These are phyloP conservation scores for Styphnolobium japonicum DNA, from an alignment of 306 rosid species.

Conservation along the genomic window DNA sequence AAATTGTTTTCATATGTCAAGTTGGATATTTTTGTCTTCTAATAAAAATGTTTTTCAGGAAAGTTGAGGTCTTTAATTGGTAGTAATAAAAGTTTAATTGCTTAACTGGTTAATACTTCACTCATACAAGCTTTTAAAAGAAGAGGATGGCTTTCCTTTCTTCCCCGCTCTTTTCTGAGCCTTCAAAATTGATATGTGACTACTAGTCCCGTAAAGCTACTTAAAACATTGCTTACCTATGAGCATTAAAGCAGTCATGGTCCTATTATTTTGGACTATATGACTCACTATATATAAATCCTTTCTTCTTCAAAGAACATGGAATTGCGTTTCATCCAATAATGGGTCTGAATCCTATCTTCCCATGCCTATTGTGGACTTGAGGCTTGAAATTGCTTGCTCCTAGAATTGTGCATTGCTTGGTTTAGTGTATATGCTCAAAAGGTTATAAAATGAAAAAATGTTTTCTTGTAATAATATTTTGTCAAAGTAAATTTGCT, in stretches of 20 bases:
- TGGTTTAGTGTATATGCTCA: background rate
- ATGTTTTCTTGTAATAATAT: background rate
- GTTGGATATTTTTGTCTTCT: no score
- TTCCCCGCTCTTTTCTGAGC: background rate
- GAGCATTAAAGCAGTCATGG: background rate
- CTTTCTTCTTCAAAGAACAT: background rate
- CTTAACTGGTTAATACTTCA: no score
- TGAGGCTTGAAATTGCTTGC: conserved; percentile 19
- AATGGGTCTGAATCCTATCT: background rate
- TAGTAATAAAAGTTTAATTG: no score
- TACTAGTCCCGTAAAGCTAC: no score
- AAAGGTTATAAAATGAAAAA: conserved; percentile 8
- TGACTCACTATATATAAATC: background rate
- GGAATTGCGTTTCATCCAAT: background rate
- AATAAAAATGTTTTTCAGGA: no score
- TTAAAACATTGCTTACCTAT: conserved; percentile 13
- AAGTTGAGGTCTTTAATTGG: no score
- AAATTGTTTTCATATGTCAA: no score
- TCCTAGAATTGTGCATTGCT: background rate
- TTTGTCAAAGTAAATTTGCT: background rate
- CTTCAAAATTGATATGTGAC: background rate
- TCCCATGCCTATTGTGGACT: background rate
- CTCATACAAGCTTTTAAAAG: no score
- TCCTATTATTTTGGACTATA: background rate
- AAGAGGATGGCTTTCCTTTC: background rate